Percentiles rank a stretch among this genome's conserved stretches.
These are phyloP conservation scores for Xylaria multiplex DNA, from an alignment of 2,329 filamentous ascomycete genomes.

Conservation along the genomic window DNA sequence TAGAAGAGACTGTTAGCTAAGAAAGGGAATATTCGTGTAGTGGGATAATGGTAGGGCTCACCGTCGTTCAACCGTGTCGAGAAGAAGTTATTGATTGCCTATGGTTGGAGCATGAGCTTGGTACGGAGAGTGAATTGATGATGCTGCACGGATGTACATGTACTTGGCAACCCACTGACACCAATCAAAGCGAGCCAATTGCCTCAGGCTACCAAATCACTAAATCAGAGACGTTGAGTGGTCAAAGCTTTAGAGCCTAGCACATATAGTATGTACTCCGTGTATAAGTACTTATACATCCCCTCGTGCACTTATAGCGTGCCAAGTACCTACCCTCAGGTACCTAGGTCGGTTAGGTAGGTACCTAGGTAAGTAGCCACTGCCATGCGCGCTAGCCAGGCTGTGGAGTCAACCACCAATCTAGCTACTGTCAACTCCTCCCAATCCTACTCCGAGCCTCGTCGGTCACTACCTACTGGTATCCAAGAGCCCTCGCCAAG, in stretches of 20 bases:
- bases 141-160: neutral
- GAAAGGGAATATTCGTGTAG: neutral
- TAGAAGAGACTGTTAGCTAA: slow-evolving; percentile 15
- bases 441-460: slow-evolving; percentile 33
- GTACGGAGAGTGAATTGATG: slow-evolving; percentile 24
- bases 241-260: slow-evolving; percentile 23
- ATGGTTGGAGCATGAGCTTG: slow-evolving; percentile 21
- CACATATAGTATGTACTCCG: too few species aligned
- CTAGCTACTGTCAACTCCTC: slow-evolving; percentile 22
- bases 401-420: slow-evolving; percentile 18
- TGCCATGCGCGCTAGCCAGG: neutral
- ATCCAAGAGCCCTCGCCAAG: slow-evolving; percentile 29
- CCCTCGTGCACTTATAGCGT: too few species aligned
- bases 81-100: slow-evolving; percentile 12
- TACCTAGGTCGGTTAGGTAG: neutral
- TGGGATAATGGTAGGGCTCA: neutral
- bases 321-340: neutral
- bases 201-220: slow-evolving; percentile 6
- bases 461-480: slow-evolving; percentile 13
- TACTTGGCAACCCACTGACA: neutral
- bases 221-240: neutral
- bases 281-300: neutral
- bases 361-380: neutral
- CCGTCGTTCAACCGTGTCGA: slow-evolving; percentile 20
- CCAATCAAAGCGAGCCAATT: slow-evolving; percentile 10